Percentiles rank a stretch among this genome's conserved stretches.
These are phyloP conservation scores for Secale cereale DNA, from an alignment of 176 grass and related monocot genomes.

Conservation along the genomic window DNA sequence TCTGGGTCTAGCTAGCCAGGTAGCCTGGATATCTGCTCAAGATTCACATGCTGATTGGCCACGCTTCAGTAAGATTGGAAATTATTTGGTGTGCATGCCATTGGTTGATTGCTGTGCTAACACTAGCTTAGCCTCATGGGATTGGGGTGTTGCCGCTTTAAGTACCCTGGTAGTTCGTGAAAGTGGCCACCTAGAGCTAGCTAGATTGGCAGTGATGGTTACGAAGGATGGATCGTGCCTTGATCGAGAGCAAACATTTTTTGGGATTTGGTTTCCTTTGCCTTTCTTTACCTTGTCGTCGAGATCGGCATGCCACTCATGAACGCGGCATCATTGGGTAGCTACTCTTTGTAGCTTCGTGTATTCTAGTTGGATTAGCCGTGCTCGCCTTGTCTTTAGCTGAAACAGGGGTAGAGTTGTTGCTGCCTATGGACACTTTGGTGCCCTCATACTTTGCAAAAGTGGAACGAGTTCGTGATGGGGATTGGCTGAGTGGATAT, in stretches of 20 bases:
- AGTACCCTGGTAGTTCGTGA: slow-evolving; percentile 50
- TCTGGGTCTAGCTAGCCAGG: not conserved
- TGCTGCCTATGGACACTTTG: not conserved
- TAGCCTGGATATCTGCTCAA: slow-evolving; percentile 15
- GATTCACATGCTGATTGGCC: slow-evolving; percentile 6
- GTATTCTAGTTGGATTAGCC: not conserved
- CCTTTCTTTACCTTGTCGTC: slow-evolving; percentile 3
- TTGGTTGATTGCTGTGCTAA: slow-evolving; percentile 11
- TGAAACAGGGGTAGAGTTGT: not conserved
- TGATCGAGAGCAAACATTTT: slow-evolving; percentile 22
- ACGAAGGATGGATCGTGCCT: slow-evolving; percentile 21
- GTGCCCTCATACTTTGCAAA: slow-evolving; percentile 4
- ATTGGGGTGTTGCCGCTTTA: slow-evolving; percentile 25
- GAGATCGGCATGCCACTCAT: slow-evolving; percentile 17
- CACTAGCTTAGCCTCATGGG: not conserved
- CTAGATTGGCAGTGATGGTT: slow-evolving; percentile 21
- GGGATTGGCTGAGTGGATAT: not conserved
- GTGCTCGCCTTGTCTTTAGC: slow-evolving; percentile 3
- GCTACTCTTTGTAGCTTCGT: slow-evolving; percentile 17
- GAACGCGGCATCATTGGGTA: slow-evolving; percentile 19
- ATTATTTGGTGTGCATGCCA: not conserved
- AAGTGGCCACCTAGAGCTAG: slow-evolving; percentile 8
- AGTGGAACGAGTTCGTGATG: slow-evolving; percentile 6
- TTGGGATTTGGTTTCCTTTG: not conserved
- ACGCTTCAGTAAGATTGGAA: not conserved